These are phyloP conservation scores for Acanthochlamys bracteata DNA, from an alignment of 106 monocot genomes.

Conservation along the genomic window DNA sequence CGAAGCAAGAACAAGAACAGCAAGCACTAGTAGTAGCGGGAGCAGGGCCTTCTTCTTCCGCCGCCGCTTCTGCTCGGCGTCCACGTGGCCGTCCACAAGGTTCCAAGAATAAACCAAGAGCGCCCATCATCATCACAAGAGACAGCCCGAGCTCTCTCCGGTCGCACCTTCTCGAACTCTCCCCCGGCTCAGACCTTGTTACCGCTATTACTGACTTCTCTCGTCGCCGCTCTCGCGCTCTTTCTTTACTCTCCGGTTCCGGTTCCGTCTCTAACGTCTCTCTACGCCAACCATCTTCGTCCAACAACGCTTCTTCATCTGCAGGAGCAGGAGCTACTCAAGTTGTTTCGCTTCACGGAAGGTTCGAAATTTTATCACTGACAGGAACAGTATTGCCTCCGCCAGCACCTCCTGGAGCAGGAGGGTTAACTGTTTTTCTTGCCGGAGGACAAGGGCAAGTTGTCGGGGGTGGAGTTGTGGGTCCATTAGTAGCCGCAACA, in stretches of 20 bases:
- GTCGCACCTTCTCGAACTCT: constrained; percentile 57
- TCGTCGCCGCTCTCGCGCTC: constrained; percentile 49
- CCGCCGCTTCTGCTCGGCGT: constrained; percentile 14
- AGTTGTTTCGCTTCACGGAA: constrained; percentile 47
- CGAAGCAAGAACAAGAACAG: constrained; percentile 13
- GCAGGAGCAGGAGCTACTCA: constrained; percentile 31
- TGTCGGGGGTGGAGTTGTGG: constrained; percentile 58
- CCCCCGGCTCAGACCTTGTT: constrained; percentile 49
- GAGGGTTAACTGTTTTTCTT: constrained; percentile 49
- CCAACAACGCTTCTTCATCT: neutral
- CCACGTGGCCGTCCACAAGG: constrained; percentile 48
- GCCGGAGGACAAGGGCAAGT: constrained; percentile 54
- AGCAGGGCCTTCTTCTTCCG: constrained; percentile 23
- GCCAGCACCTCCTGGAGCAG: constrained; percentile 56
- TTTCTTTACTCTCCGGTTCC: constrained; percentile 47
- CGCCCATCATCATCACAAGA: constrained; percentile 29
- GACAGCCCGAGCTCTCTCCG: constrained; percentile 45
- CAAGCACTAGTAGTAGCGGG: neutral
- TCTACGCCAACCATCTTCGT: constrained; percentile 30
- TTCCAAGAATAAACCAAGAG: constrained; percentile 35
- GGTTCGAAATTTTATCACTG: constrained; percentile 59
- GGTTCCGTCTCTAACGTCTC: constrained; percentile 49
- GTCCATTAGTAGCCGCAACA: constrained; percentile 45
- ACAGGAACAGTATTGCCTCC: constrained; percentile 66
- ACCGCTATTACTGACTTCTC: constrained; percentile 50